Percentiles rank a stretch among this genome's conserved stretches.
These are phyloP conservation scores for Tetrahymena thermophila DNA, from an alignment of 73 alveolate genomes.

Conservation along the genomic window DNA sequence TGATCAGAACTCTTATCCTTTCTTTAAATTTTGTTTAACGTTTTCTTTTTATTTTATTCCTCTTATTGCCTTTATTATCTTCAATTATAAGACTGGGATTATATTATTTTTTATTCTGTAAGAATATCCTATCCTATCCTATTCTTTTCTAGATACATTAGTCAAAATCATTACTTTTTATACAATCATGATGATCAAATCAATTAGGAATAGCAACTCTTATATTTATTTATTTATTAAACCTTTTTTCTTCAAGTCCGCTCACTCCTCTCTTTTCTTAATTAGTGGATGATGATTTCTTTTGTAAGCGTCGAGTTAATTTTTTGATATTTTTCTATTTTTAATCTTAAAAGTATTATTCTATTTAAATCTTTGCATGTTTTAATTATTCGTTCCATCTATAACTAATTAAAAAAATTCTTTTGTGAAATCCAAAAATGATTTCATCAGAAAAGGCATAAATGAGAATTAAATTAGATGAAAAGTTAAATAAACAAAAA, in stretches of 20 bases:
- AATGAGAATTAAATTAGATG: too few relatives aligned
- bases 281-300: not conserved
- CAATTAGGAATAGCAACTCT: not conserved
- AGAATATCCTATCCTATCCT: not conserved
- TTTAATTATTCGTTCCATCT: not conserved
- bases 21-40: not conserved
- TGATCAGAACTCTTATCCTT: not conserved
- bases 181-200: not conserved
- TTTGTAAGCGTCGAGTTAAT: not conserved
- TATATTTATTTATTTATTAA: not conserved
- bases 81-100: not conserved
- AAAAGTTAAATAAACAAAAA: too few relatives aligned
- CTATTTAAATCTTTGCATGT: not conserved
- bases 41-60: not conserved
- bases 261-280: not conserved
- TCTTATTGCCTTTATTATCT: not conserved
- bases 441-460: not conserved
- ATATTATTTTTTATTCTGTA: not conserved
- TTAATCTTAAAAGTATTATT: not conserved
- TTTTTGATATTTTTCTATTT: not conserved
- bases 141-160: not conserved
- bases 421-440: not conserved
- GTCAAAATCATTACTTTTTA: not conserved
- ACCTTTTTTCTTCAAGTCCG: not conserved
- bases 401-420: too few relatives aligned